These are phyloP conservation scores for Epichloe elymi DNA, from an alignment of 2,329 filamentous ascomycete genomes.

Conservation along the genomic window DNA sequence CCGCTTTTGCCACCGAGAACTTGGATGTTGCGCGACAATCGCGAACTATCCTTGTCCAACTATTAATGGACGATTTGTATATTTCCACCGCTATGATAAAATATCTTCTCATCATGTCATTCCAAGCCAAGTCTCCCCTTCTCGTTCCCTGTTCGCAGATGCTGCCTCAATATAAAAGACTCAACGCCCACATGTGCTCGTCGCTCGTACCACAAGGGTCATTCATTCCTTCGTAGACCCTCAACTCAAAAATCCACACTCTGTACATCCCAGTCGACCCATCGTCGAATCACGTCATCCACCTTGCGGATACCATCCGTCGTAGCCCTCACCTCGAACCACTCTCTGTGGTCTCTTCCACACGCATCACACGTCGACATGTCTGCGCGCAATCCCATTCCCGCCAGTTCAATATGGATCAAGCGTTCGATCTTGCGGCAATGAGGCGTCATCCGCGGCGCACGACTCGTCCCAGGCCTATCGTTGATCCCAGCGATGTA, in stretches of 20 bases:
- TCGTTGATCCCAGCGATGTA: conserved; percentile 43
- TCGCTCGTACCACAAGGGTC: neutral
- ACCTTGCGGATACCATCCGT: conserved; percentile 55
- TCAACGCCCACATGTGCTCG: neutral
- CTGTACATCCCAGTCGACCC: conserved; percentile 74
- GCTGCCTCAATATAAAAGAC: neutral
- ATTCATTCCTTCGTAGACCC: neutral
- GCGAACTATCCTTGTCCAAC: too few species aligned
- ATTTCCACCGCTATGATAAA: too few species aligned
- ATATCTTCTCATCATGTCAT: too few species aligned
- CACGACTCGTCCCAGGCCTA: conserved; percentile 14
- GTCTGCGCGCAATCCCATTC: conserved; percentile 42
- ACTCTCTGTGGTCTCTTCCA: conserved; percentile 78
- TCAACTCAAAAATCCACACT: conserved; percentile 2
- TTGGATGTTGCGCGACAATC: too few species aligned
- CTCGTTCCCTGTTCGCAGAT: too few species aligned
- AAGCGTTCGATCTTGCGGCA: conserved; percentile 79
- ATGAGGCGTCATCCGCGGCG: conserved; percentile 63
- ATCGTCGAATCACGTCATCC: conserved; percentile 61
- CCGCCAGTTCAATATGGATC: conserved; percentile 76
- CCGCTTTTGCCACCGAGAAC: too few species aligned
- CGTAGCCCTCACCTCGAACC: conserved; percentile 80
- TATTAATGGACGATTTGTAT: too few species aligned
- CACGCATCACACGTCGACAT: conserved; percentile 57
- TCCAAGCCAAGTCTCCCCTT: too few species aligned